Evolutionary conservation across 1,284 basidiomycete genomes (phyloP), one percentile per base, ranked within the genome.

Genomic region (Ganoderma sinense): DNA sequence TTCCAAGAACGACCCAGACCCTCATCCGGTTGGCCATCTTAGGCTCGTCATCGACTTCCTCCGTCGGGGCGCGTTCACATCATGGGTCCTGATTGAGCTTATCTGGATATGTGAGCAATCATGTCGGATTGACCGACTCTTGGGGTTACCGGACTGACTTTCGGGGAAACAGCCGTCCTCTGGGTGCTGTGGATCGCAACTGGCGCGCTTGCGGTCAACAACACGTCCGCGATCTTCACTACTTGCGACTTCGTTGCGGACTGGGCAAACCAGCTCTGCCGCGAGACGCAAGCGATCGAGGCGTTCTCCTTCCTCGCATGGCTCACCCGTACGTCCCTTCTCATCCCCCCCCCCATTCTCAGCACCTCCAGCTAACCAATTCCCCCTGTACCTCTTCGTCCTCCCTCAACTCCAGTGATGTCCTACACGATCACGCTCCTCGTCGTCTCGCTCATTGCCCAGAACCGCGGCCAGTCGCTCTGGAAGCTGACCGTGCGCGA

Each of bases 11-110:
- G 2, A 39, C 11, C n/a, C 31, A 29, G 14, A 20, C 33, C 10
- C 39, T 29, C 11, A 29, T 13, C 6, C 14, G 18, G 6, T 26
- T 62, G 11, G 23, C 40, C 29, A 56, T 53, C 11, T 2, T 45
- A 79, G 78, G 73, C 48, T 77, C 40, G 51, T 74, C 16, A 62
- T 79, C 45, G 78, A 79, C 64, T 66, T 74, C 65, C 33, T 76
- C 41, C 62, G 72, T 61, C 73, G 62, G 8, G 73, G 73, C 14
- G 75, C 75, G 6, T 74, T 79, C 71, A 78, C 78, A 5, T 78
- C 77, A n/a, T 70, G 75, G 73, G 76, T 80, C 29, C 41, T 76
- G 31, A 65, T 77, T 36, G 78, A 80, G 70, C 73, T 80, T 13
- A 60, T 39, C 65, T 77, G 75, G 75, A 70, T 79, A 7, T 72